Evolutionary conservation across 371 early-diverging fungal species (phyloP).

Genomic region (Apophysomyces sp.): DNA sequence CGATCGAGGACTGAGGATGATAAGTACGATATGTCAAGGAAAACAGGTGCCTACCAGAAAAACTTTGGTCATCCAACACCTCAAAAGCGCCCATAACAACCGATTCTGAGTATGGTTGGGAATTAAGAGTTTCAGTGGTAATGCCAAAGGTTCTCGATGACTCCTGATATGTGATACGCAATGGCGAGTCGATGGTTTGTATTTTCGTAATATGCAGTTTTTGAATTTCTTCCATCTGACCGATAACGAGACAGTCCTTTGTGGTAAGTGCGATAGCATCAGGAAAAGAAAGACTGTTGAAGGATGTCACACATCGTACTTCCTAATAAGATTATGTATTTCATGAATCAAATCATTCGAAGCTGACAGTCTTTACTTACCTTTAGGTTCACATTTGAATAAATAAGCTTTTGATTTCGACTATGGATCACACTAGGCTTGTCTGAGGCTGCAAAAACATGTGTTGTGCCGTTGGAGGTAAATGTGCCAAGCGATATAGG

Average conservation of each 20-base stretch:
- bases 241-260: conserved; percentile 68
- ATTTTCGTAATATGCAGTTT: conserved; percentile 84
- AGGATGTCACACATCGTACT: conserved; percentile 68
- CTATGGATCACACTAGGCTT: conserved; percentile 84
- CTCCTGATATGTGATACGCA: conserved; percentile 73
- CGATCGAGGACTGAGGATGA: conserved; percentile 36
- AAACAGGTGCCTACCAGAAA: conserved; percentile 51
- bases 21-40: not conserved
- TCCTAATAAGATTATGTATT: conserved; percentile 36
- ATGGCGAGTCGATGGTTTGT: conserved; percentile 70
- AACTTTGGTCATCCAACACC: conserved; percentile 73
- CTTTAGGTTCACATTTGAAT: conserved; percentile 84
- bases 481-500: conserved; percentile 75
- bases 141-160: conserved; percentile 61
- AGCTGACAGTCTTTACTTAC: conserved; percentile 22
- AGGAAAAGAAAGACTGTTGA: conserved; percentile 60
- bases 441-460: conserved; percentile 89
- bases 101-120: conserved; percentile 24
- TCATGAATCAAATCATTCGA: not conserved
- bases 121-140: conserved; percentile 42
- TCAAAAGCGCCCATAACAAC: conserved; percentile 51
- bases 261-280: conserved; percentile 74
- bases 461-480: conserved; percentile 51
- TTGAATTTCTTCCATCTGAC: conserved; percentile 84
- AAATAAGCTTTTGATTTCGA: conserved; percentile 74